These are phyloP conservation scores for Ophiocordyceps sinensis DNA, from an alignment of 2,329 filamentous ascomycete genomes.

Conservation along the genomic window DNA sequence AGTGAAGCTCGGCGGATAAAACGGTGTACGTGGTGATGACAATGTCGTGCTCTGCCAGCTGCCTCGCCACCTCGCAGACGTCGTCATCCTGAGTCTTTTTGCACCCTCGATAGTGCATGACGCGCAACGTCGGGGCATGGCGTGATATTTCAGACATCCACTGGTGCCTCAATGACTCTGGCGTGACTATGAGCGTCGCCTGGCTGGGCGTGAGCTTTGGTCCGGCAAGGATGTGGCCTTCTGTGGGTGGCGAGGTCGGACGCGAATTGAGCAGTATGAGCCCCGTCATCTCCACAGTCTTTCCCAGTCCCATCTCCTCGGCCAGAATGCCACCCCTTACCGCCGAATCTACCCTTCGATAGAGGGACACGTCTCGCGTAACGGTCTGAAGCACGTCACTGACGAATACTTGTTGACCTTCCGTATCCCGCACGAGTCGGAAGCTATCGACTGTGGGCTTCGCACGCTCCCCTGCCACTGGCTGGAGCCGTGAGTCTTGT, in stretches of 20 bases:
- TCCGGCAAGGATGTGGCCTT: constrained; percentile 12
- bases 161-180: constrained; percentile 40
- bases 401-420: constrained; percentile 30
- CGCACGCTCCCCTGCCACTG: constrained; percentile 3
- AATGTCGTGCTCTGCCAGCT: constrained; percentile 38
- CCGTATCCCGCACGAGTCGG: constrained; percentile 16
- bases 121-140: constrained; percentile 42
- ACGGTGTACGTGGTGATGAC: constrained; percentile 54
- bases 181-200: constrained; percentile 48
- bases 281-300: constrained; percentile 62
- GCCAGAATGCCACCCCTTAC: constrained; percentile 52
- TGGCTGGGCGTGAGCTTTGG: constrained; percentile 31
- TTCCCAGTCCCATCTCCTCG: constrained; percentile 75
- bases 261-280: constrained; percentile 49
- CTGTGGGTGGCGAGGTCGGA: not conserved
- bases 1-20: constrained; percentile 69
- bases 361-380: constrained; percentile 31
- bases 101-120: constrained; percentile 42
- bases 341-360: constrained; percentile 23
- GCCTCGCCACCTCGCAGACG: constrained; percentile 24
- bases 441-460: constrained; percentile 12
- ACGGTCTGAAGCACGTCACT: constrained; percentile 51
- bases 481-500: constrained; percentile 6
- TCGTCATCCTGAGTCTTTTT: constrained; percentile 19
- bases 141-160: constrained; percentile 45